Percentiles rank a stretch among this genome's conserved stretches.
Conservation (phyloP, 2,329 filamentous ascomycete species). For the Ceratocystiopsis minuta region DNA sequence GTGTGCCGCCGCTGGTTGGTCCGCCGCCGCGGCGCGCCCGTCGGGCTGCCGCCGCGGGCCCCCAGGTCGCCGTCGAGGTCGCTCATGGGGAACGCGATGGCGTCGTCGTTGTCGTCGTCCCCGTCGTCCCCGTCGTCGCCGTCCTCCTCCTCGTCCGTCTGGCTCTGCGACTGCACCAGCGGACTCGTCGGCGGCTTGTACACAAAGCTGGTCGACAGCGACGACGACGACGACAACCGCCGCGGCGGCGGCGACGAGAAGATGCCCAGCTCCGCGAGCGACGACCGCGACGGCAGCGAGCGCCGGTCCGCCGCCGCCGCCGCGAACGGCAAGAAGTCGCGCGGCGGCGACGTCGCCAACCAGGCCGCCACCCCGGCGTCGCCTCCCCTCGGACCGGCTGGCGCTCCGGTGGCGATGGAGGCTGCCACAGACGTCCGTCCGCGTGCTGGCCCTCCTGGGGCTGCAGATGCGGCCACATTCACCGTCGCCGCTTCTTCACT, state of each 20-base stretch:
- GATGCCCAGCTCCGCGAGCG: slow-evolving; percentile 3
- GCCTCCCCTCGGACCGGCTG: too few relatives aligned
- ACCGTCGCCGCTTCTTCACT: neutral
- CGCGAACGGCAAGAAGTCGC: slow-evolving; percentile 29
- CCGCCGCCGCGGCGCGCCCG: slow-evolving; percentile 1
- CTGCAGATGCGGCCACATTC: too few relatives aligned
- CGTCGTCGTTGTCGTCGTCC: slow-evolving; percentile 24
- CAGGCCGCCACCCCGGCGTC: slow-evolving; percentile 20
- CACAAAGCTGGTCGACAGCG: slow-evolving; percentile 61
- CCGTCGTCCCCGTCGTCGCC: neutral
- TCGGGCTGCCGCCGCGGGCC: slow-evolving; percentile 12
- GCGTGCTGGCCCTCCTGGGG: neutral
- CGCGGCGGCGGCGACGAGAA: slow-evolving; percentile 21
- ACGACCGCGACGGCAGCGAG: slow-evolving; percentile 3
- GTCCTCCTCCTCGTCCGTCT: slow-evolving; percentile 36
- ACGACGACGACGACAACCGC: slow-evolving; percentile 45
- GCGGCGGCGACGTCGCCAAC: slow-evolving; percentile 38
- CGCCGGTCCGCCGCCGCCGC: slow-evolving; percentile 16
- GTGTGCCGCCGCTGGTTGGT: slow-evolving; percentile 45
- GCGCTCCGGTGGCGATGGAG: slow-evolving; percentile 1
- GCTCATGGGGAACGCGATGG: slow-evolving; percentile 33
- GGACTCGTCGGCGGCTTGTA: slow-evolving; percentile 85
- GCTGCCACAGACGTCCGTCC: too few relatives aligned
- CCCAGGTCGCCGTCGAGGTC: slow-evolving; percentile 27
- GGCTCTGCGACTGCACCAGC: slow-evolving; percentile 73